Percentiles rank a stretch among this genome's conserved stretches.
These are phyloP conservation scores for Schizosaccharomyces osmophilus DNA, from an alignment of 805 yeast genomes.

Conservation along the genomic window DNA sequence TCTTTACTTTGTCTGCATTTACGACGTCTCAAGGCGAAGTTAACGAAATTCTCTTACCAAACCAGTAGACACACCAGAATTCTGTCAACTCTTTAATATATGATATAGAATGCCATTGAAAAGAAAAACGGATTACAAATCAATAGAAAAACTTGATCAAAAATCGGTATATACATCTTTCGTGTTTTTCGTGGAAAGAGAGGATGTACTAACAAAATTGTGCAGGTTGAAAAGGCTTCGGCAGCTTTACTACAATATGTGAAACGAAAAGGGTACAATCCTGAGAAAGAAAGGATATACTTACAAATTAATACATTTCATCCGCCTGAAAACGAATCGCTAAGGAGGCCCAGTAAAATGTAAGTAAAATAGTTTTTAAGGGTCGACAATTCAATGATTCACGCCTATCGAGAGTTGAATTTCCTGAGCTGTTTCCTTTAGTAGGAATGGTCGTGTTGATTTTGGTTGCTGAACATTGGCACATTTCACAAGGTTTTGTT, in stretches of 20 bases:
- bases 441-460: too few relatives aligned
- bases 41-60: background rate
- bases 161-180: background rate
- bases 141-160: background rate
- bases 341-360: background rate
- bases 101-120: background rate
- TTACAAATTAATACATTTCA: background rate
- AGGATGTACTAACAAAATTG: background rate
- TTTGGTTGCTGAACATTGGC: too few relatives aligned
- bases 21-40: background rate
- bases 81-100: background rate
- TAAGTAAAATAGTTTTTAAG: background rate
- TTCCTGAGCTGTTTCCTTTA: too few relatives aligned
- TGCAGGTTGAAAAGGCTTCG: background rate
- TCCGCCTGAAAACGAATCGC: background rate
- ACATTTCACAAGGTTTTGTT: too few relatives aligned
- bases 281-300: background rate
- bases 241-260: background rate
- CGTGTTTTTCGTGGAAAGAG: background rate
- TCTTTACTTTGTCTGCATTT: background rate
- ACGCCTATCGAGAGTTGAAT: too few relatives aligned
- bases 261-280: background rate
- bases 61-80: background rate
- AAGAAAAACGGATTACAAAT: background rate
- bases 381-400: background rate